Conservation (phyloP, 768 basidiomycete species). For the Tricholomella constricta region DNA sequence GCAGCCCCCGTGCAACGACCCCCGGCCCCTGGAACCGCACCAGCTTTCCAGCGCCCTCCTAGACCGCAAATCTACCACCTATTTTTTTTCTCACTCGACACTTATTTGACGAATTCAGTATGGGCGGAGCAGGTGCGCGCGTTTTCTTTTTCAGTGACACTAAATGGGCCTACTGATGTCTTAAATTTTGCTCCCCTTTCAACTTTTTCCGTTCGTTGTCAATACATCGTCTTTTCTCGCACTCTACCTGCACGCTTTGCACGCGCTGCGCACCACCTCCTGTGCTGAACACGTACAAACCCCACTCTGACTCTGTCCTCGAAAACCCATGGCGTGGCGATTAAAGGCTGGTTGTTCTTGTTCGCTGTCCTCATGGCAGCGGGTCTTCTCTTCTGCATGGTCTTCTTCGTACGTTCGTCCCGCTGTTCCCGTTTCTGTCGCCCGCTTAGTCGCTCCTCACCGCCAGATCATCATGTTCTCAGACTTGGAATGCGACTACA, state of each 20-base stretch:
- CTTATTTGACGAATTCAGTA: constrained; percentile 27
- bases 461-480: constrained; percentile 99
- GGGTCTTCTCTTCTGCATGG: constrained; percentile 95
- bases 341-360: constrained; percentile 91
- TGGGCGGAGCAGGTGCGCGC: constrained; percentile 46
- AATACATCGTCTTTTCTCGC: too few relatives aligned
- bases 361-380: constrained; percentile 96
- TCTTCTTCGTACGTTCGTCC: constrained; percentile 86
- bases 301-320: not conserved
- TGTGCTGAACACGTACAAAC: not conserved
- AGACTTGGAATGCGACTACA: constrained; percentile 98
- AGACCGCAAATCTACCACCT: constrained; percentile 4
- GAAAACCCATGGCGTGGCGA: constrained; percentile 8
- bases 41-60: not conserved
- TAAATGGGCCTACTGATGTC: constrained; percentile 15
- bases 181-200: constrained; percentile 4
- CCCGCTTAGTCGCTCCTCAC: not conserved
- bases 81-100: constrained; percentile 9
- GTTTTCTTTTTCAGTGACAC: not conserved
- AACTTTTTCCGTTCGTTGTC: not conserved
- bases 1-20: constrained; percentile 8
- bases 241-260: not conserved
- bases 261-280: not conserved
- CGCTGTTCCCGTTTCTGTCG: not conserved
- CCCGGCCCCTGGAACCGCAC: not conserved